A percentile compares a stretch with the other conserved stretches of the same genome.
These are phyloP conservation scores for Xylaria sp. DNA, from an alignment of 2,329 filamentous ascomycete species.

Conservation along the genomic window DNA sequence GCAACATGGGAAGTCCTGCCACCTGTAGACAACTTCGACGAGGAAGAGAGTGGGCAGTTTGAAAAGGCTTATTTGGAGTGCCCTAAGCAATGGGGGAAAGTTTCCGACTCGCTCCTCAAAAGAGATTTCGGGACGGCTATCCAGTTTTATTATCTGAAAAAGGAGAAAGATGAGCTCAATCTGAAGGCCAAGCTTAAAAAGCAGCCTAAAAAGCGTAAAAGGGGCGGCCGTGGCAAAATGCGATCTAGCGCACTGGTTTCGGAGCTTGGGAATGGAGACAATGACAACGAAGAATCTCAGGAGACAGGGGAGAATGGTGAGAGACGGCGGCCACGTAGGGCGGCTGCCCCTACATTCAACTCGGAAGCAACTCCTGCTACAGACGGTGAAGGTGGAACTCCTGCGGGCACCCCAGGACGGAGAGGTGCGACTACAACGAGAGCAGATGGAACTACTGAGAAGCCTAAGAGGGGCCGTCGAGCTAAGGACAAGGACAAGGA, in stretches of 20 bases:
- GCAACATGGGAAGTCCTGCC: constrained; percentile 77
- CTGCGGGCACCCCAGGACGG: constrained; percentile 67
- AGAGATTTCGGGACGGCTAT: constrained; percentile 84
- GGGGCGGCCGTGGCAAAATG: constrained; percentile 68
- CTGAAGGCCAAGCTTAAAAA: constrained; percentile 81
- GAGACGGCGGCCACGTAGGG: constrained; percentile 69
- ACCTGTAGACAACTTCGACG: constrained; percentile 78
- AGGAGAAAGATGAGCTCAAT: constrained; percentile 78
- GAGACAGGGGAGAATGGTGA: constrained; percentile 70
- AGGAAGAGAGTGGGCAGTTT: constrained; percentile 75
- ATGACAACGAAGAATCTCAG: constrained; percentile 65
- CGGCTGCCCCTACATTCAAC: constrained; percentile 77
- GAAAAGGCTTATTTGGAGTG: constrained; percentile 79
- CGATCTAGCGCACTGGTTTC: constrained; percentile 73
- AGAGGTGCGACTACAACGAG: constrained; percentile 58
- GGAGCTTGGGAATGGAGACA: constrained; percentile 70
- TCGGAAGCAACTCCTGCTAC: constrained; percentile 67
- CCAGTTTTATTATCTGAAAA: constrained; percentile 87
- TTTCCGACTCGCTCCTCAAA: constrained; percentile 73
- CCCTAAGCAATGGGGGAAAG: constrained; percentile 85
- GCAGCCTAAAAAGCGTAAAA: constrained; percentile 69
- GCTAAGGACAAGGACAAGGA: constrained; percentile 53
- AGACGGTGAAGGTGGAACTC: constrained; percentile 70
- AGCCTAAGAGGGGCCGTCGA: constrained; percentile 56
- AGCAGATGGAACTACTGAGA: constrained; percentile 58